Base-by-base conservation (phyloP, 2,329 filamentous ascomycete species). In the Exophiala alcalophila region DNA sequence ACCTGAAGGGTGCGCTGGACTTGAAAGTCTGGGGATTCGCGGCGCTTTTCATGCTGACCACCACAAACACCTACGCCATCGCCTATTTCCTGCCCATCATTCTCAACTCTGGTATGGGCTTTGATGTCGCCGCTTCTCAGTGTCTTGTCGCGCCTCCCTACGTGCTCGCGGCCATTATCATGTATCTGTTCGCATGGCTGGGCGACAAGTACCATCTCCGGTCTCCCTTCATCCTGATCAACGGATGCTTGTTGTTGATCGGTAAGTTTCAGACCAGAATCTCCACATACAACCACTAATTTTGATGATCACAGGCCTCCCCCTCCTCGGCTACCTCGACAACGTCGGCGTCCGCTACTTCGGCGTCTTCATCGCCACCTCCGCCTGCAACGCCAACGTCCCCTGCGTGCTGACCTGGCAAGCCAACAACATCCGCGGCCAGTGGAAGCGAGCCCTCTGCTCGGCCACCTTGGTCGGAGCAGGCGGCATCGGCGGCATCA, bases 351-450 rank as follows among this genome's bases (percentile, higher is more conserved):
- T 80, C 7, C 76, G 83, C 30, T 89, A 87, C 64, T 80, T 86
- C 49, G 85, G 84, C 40, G 75, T 87, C 44, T 90, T 90, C 67
- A 67, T 90, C 33, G 75, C 80, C n/a, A 83, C 84, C 0, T 83
- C 84, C 0, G 86, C 84, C 5, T 80, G 82, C 51, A 89, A 89
- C 63, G 77, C 81, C 52, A 92, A 92, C 60, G 72, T 91, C 4
- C 87, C 88, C 0, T 73, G 80, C 2, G 72, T 79, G 31, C 79
- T 94, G 69, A 77, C 85, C 0, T 92, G 87, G 67, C 86, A 91
- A 67, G 85, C 86, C 28, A 92, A 91, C 67, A 94, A 94, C 65
- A 83, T 94, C 58, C 81, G 85, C 39, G 87, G 86, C 0, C 86
- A 92, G 66, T 94, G 86, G 86, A 94, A 91, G 69, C 79, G 88